These are phyloP conservation scores for Talaromyces ruber DNA, from an alignment of 495 filamentous ascomycete genomes.

Conservation along the genomic window DNA sequence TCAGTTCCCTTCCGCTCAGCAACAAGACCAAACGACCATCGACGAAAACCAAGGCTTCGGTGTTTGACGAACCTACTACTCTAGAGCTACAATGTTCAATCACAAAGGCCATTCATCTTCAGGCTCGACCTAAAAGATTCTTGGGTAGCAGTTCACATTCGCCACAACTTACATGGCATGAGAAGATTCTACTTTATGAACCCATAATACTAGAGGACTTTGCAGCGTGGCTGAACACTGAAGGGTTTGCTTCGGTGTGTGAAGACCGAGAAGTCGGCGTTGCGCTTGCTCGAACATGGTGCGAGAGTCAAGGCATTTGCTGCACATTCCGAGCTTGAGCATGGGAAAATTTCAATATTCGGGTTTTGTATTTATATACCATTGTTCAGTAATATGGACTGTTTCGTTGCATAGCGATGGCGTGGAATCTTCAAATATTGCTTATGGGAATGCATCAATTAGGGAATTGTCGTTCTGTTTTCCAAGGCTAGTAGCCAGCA, in stretches of 20 bases:
- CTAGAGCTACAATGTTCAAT: conserved; percentile 50
- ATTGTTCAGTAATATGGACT: neutral
- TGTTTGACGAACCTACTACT: conserved; percentile 5
- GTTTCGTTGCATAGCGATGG: neutral
- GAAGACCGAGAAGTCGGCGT: conserved; percentile 57
- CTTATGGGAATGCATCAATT: neutral
- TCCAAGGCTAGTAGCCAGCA: too few relatives aligned
- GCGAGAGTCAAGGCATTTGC: conserved; percentile 71
- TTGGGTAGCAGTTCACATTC: neutral
- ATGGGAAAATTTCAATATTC: neutral
- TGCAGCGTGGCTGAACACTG: conserved; percentile 70
- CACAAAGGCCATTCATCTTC: conserved; percentile 52
- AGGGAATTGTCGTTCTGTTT: too few relatives aligned
- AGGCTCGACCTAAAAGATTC: conserved; percentile 29
- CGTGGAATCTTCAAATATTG: neutral
- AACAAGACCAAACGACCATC: neutral
- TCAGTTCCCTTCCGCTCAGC: conserved; percentile 7
- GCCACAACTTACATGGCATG: conserved; percentile 57
- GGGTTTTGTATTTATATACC: neutral
- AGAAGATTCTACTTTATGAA: conserved; percentile 92
- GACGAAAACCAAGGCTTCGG: neutral
- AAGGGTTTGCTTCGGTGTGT: conserved; percentile 50
- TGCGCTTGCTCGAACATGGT: conserved; percentile 70
- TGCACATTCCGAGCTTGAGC: conserved; percentile 29
- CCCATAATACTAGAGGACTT: conserved; percentile 86